Conservation (phyloP, 176 grass and related monocot species). For the Rhynchospora pubera region DNA sequence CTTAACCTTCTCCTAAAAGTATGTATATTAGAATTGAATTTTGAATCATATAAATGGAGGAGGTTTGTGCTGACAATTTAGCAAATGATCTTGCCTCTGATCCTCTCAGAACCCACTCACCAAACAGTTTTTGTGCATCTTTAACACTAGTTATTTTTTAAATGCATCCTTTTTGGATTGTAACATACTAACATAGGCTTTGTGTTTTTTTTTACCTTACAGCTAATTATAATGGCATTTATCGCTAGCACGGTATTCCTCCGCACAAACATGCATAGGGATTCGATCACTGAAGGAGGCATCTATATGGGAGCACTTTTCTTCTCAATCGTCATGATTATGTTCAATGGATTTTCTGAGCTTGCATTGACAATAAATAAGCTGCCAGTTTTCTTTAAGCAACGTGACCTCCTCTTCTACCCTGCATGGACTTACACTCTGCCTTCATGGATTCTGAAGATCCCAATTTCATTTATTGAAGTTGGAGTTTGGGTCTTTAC, state of each 20-base stretch:
- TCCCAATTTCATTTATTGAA: constrained; percentile 86
- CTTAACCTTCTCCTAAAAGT: background rate
- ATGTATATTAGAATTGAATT: background rate
- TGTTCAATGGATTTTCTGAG: constrained; percentile 85
- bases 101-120: no score
- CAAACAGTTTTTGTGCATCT: background rate
- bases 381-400: constrained; percentile 81
- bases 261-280: constrained; percentile 53
- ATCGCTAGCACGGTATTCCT: constrained; percentile 79
- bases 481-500: constrained; percentile 61
- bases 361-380: constrained; percentile 70
- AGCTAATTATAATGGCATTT: constrained; percentile 64
- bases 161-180: background rate
- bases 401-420: constrained; percentile 80
- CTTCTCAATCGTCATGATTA: constrained; percentile 60
- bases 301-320: constrained; percentile 71
- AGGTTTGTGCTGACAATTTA: background rate
- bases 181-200: background rate
- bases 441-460: constrained; percentile 79
- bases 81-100: no score
- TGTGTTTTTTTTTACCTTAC: constrained; percentile 16
- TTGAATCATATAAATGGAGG: background rate
- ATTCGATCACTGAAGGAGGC: constrained; percentile 20
- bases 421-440: constrained; percentile 77
- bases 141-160: background rate